Evolutionary conservation across 345 rosid genomes (phyloP), one percentile per base, ranked within the genome.

Genomic region (Microthlaspi erraticum): DNA sequence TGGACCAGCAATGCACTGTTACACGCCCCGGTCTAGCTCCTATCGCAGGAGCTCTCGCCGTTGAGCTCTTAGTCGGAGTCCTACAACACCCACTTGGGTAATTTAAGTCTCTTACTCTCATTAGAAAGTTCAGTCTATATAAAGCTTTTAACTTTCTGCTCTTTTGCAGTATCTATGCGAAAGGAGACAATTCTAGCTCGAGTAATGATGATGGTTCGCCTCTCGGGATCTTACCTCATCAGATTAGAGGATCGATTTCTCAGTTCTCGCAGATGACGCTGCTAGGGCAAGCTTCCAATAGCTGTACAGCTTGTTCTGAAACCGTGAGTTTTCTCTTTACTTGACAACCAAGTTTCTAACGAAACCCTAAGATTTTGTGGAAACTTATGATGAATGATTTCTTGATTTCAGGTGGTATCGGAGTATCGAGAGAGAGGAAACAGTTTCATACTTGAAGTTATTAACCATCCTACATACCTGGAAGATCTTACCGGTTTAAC

Each of bases 1-100:
- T 94, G 72, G 97, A 94, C 84, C 99, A 91, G 74, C 98, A 94
- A 73, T 94, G 99, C 77, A 91, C 99, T 31, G 99, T 94, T 77
- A 91, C 96, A 57, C 93, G 96, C 38, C 99, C 99, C 3, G 99
- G 96, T 39, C 79, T 88, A 64, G 98, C 99, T 61, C 96, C 99
- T 33, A 94, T 89, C 53, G 96, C 99, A 78, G 90, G 98, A 5
- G 87, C 96, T 57, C 85, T 94, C 19, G 93, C 96, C 0, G 96
- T 84, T 73, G 98, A 94, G 75, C 93, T 94, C 71, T 83, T 91
- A 61, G 88, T 89, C 11, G 84, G 87, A 63, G 76, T 94, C 66
- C 79, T 89, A 70, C 98, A 94, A 81, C 97, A 94, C 61, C 99
- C 95, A 59, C 66, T 77, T 13, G 85, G 99, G 98, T 94, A 81